Percentiles rank a stretch among this genome's conserved stretches.
Evolutionary conservation across 768 basidiomycete genomes (phyloP).

Genomic region (Mycena galopus): DNA sequence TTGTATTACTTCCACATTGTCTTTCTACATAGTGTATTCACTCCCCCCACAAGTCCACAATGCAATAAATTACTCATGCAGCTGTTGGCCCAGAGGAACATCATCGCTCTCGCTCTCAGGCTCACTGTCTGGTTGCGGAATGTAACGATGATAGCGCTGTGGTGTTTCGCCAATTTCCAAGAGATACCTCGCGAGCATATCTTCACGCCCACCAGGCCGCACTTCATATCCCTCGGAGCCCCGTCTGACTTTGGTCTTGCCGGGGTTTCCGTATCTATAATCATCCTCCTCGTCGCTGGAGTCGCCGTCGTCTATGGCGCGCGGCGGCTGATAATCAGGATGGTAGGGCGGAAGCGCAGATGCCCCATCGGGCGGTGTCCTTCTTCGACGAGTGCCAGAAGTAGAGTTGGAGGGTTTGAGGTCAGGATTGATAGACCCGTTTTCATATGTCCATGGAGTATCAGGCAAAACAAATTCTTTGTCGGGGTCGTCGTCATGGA

Average conservation of each 20-base stretch:
- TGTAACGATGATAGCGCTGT: slow-evolving; percentile 77
- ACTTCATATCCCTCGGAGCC: slow-evolving; percentile 92
- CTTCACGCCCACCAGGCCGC: slow-evolving; percentile 70
- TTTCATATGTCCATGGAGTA: slow-evolving; percentile 91
- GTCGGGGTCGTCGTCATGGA: slow-evolving; percentile 45
- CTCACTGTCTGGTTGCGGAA: slow-evolving; percentile 66
- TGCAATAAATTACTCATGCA: slow-evolving; percentile 2
- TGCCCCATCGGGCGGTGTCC: slow-evolving; percentile 46
- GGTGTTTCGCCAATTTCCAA: slow-evolving; percentile 64
- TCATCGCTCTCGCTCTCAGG: slow-evolving; percentile 56
- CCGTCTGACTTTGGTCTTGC: slow-evolving; percentile 59
- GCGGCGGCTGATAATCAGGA: slow-evolving; percentile 67
- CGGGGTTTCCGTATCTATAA: slow-evolving; percentile 36
- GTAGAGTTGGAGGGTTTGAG: slow-evolving; percentile 71
- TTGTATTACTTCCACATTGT: not conserved
- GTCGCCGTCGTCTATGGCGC: slow-evolving; percentile 45
- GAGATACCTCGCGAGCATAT: slow-evolving; percentile 72
- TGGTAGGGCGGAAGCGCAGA: slow-evolving; percentile 81
- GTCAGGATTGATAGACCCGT: slow-evolving; percentile 79
- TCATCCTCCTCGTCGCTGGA: slow-evolving; percentile 45
- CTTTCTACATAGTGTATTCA: not conserved
- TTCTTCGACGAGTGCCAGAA: slow-evolving; percentile 36
- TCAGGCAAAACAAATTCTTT: slow-evolving; percentile 63
- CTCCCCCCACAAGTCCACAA: not conserved
- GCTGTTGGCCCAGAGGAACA: slow-evolving; percentile 20